Base-by-base conservation (phyloP, 257 asterid species). In the Striga asiatica region DNA sequence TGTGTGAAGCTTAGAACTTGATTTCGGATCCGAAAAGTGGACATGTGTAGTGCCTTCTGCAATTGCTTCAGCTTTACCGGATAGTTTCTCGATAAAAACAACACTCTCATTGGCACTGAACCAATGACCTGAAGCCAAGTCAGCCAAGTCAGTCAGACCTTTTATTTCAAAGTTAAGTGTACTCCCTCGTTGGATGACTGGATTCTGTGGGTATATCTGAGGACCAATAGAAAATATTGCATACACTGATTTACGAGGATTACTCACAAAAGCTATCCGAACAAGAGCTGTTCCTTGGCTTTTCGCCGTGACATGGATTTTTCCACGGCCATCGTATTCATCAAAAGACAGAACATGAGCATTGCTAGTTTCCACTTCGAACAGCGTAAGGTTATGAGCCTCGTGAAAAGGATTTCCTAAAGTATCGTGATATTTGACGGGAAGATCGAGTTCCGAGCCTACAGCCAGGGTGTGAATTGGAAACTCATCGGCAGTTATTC, bases 321-420 rank as follows among this genome's bases (percentile, higher is more conserved):
- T 69, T 31, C 89, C 91, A 51, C 39, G 61, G 51, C 76, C 74
- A 59, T 66, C 71, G 43, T 17, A 55, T 16, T 65, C 46, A 4
- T 60, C 72, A 43, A 89, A 62, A 31, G 81, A 71, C 54, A 86
- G 79, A 69, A 86, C 66, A 68, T 86, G 80, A 34, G 79, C 93
- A 65, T 71, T 62, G 72, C 81, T 89, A 3, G 93, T 83, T 62
- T 77, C 88, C 71, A 76, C 86, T 66, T 77, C 89, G 66, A 77
- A 76, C 53, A 71, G 68, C 12, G 74, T 54, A 65, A 81, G 59
- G 61, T 78, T 76, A 61, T 73, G 71, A 54, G 93, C 97, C 81
- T 83, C 96, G 0, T 71, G 89, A 51, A 89, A 89, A 56, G 89
- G 81, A 60, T 76, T 74, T 65, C 97, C 96, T 50, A 81, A 80